Evolutionary conservation across 768 basidiomycete genomes (phyloP).

Genomic region (Porphyrellus cyaneotinctus): DNA sequence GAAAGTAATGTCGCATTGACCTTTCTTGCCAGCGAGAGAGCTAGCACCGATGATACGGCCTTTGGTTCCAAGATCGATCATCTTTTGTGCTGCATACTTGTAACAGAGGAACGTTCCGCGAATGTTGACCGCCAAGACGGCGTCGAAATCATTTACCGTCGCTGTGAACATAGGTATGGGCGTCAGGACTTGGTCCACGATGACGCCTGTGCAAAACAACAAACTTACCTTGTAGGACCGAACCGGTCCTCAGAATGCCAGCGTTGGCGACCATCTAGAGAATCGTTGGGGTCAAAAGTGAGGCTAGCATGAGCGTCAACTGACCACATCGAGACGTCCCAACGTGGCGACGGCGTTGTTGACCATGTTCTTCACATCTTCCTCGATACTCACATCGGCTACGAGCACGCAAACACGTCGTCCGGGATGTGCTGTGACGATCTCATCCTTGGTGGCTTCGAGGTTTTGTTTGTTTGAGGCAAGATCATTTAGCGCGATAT

Average conservation of each 20-base stretch:
- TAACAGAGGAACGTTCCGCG: conserved; percentile 39
- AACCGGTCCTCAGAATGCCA: conserved; percentile 11
- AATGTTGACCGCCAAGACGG: conserved; percentile 35
- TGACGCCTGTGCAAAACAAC: background rate
- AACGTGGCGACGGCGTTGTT: conserved; percentile 21
- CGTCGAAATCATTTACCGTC: conserved; percentile 31
- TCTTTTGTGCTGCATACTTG: conserved; percentile 41
- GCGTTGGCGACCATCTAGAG: conserved; percentile 20
- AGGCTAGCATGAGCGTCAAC: background rate
- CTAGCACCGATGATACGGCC: conserved; percentile 40
- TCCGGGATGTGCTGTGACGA: conserved; percentile 5
- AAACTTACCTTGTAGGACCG: conserved; percentile 7
- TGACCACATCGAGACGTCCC: conserved; percentile 35
- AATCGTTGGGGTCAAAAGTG: conserved; percentile 1
- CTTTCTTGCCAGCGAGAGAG: conserved; percentile 36
- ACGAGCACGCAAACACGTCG: conserved; percentile 7
- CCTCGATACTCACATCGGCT: conserved; percentile 29
- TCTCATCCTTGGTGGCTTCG: conserved; percentile 13
- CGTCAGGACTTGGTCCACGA: background rate
- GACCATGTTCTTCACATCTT: conserved; percentile 31
- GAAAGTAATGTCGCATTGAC: conserved; percentile 1
- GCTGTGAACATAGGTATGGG: conserved; percentile 17
- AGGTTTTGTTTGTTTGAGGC: conserved; percentile 16
- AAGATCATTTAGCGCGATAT: conserved; percentile 35
- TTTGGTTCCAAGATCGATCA: conserved; percentile 41